Evolutionary conservation across 106 monocot genomes (phyloP).

Genomic region (Dendrobium officinale): DNA sequence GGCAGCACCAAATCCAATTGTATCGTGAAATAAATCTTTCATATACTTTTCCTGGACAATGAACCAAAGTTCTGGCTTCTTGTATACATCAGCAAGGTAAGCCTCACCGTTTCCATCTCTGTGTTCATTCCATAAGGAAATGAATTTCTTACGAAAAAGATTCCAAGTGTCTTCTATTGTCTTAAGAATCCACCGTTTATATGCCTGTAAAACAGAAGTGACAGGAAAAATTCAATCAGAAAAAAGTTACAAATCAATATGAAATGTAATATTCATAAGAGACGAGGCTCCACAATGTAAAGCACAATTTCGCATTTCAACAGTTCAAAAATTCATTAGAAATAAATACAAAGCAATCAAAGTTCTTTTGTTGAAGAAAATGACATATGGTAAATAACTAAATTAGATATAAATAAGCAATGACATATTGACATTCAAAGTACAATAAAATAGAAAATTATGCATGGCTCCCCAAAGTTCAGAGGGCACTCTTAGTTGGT

Average conservation of each 20-base stretch:
- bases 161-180: constrained; percentile 80
- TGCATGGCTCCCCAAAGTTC: no score
- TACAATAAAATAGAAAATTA: not conserved
- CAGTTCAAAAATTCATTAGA: not conserved
- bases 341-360: not conserved
- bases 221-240: not conserved
- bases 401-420: not conserved
- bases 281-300: not conserved
- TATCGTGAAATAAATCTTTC: constrained; percentile 72
- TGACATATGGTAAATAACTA: not conserved
- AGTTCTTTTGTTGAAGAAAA: not conserved
- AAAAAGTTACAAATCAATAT: not conserved
- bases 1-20: constrained; percentile 87
- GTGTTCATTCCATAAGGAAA: constrained; percentile 71
- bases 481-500: not conserved
- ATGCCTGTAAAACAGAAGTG: constrained; percentile 26
- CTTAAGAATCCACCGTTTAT: constrained; percentile 85
- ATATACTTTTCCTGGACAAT: constrained; percentile 72
- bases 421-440: not conserved
- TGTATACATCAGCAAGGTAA: constrained; percentile 60
- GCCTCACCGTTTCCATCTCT: constrained; percentile 76
- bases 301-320: not conserved
- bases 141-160: constrained; percentile 70
- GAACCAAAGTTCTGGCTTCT: constrained; percentile 36
- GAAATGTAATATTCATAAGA: not conserved